Percentiles rank a stretch among this genome's conserved stretches.
phyloP scores from a whole-genome alignment of 2,329 filamentous ascomycete species.

The Purpureocillium lavendulum region DNA sequence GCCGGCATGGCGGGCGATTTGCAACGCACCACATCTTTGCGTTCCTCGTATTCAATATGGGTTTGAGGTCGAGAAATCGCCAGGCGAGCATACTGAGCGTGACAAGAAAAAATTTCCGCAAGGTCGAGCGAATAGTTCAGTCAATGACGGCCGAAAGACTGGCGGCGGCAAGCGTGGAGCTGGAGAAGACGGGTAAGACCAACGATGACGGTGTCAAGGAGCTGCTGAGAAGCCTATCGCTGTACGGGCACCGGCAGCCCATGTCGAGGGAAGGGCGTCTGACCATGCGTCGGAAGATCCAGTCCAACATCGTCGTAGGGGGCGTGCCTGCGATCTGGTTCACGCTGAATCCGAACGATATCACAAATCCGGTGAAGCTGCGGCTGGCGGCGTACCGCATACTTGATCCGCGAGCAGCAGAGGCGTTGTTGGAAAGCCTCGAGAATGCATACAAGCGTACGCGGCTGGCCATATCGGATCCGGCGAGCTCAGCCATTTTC shows the following conservation, averaged over 20 bases:
- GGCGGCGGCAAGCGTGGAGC: no score
- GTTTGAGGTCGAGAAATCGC: slow-evolving; percentile 4
- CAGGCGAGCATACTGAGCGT: background rate
- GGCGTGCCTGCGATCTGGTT: slow-evolving; percentile 7
- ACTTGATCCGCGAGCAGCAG: slow-evolving; percentile 1
- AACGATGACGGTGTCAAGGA: background rate
- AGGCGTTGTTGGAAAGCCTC: slow-evolving; percentile 3
- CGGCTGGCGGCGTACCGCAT: slow-evolving; percentile 3
- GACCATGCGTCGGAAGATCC: slow-evolving; percentile 2
- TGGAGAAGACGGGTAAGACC: background rate
- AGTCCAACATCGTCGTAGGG: no score
- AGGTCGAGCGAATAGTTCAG: background rate
- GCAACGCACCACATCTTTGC: slow-evolving; percentile 6
- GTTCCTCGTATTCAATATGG: slow-evolving; percentile 8
- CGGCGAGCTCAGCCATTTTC: slow-evolving; percentile 4
- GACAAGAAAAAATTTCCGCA: background rate
- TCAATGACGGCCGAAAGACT: no score
- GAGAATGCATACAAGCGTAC: background rate
- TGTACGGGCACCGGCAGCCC: slow-evolving; percentile 2
- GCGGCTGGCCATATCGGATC: slow-evolving; percentile 1
- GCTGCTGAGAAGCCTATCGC: background rate
- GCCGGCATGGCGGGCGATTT: slow-evolving; percentile 7
- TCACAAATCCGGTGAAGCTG: slow-evolving; percentile 7
- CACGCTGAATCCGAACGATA: slow-evolving; percentile 7
- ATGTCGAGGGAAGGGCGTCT: slow-evolving; percentile 1